These are phyloP conservation scores for Suillus tomentosus DNA, from an alignment of 768 basidiomycete genomes.

Conservation along the genomic window DNA sequence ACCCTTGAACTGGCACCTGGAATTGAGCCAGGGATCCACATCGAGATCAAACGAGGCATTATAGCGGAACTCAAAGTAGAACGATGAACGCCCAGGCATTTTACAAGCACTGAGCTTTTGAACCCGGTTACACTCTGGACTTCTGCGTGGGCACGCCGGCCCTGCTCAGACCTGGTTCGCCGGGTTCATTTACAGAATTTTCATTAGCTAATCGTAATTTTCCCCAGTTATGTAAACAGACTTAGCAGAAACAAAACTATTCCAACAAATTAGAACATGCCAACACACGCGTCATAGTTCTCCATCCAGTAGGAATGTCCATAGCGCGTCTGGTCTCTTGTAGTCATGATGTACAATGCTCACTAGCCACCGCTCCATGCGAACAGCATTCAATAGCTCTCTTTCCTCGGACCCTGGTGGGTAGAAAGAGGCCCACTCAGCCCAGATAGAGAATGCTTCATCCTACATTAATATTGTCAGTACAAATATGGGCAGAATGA, in stretches of 20 bases:
- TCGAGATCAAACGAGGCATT: not conserved
- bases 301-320: slow-evolving; percentile 73
- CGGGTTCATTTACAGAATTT: not conserved
- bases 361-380: slow-evolving; percentile 83
- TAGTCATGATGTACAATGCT: slow-evolving; percentile 94
- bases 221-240: not conserved
- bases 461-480: slow-evolving; percentile 53
- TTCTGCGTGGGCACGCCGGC: not conserved
- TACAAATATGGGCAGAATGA: not conserved
- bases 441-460: slow-evolving; percentile 96
- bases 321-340: slow-evolving; percentile 74
- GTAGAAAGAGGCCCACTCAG: slow-evolving; percentile 90
- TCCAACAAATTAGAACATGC: slow-evolving; percentile 1
- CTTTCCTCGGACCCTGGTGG: slow-evolving; percentile 74
- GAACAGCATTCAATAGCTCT: slow-evolving; percentile 67
- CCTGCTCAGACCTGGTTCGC: not conserved
- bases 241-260: too few relatives aligned
- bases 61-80: not conserved
- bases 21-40: not conserved
- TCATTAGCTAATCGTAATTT: not conserved
- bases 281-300: slow-evolving; percentile 5
- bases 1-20: not conserved
- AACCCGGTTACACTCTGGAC: not conserved
- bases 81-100: not conserved
- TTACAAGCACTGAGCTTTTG: not conserved